These are phyloP conservation scores for Rosa rugosa DNA, from an alignment of 306 rosid species.

Conservation along the genomic window DNA sequence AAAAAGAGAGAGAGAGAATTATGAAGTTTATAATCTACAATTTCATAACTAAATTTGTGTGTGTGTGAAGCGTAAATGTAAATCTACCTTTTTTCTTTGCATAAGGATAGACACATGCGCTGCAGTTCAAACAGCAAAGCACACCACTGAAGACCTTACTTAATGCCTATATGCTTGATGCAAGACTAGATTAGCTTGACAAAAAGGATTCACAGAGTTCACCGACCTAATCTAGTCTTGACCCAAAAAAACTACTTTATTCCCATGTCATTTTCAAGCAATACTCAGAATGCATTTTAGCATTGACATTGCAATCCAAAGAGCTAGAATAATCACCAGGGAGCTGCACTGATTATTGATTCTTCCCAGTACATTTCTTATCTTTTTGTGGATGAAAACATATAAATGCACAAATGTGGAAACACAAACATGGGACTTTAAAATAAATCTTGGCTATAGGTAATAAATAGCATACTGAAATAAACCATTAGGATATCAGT, in stretches of 20 bases:
- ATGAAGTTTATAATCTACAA: too few relatives aligned
- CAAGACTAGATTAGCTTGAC: too few relatives aligned
- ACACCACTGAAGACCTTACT: not conserved
- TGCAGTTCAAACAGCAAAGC: not conserved
- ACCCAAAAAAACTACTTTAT: too few relatives aligned
- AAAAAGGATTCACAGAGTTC: too few relatives aligned
- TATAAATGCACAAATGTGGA: not conserved
- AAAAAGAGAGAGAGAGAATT: not conserved
- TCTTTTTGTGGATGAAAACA: not conserved
- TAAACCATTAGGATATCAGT: slow-evolving; percentile 72
- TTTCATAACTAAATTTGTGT: not conserved
- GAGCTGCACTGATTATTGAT: not conserved
- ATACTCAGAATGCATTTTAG: too few relatives aligned
- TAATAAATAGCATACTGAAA: not conserved
- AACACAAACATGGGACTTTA: not conserved
- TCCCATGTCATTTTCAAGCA: too few relatives aligned
- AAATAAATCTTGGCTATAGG: not conserved
- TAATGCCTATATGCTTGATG: too few relatives aligned
- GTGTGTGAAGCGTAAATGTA: not conserved
- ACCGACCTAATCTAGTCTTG: too few relatives aligned
- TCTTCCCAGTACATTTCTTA: not conserved
- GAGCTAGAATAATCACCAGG: not conserved
- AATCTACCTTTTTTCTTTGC: not conserved
- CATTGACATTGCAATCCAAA: not conserved
- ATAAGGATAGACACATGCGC: not conserved